Base-by-base conservation (phyloP, 169 alveolate species). In the Hepatocystis sp. region DNA sequence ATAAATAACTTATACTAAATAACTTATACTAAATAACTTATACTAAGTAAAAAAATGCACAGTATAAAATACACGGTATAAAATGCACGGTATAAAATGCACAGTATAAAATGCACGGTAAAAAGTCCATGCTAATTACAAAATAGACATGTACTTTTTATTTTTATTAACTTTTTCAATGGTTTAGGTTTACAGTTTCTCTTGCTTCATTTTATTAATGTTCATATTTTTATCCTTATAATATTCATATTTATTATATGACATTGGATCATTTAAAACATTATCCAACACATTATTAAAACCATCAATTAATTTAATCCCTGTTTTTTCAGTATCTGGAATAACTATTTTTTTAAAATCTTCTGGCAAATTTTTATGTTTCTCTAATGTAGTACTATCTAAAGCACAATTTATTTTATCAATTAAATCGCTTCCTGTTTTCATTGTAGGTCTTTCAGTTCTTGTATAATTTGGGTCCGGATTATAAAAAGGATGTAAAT, bases 381-480 rank as follows among this genome's bases (percentile, higher is more conserved):
- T 78, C 61, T 78, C 88, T 60, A 78, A 64, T 11, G 81, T 61
- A 40, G 84, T 44, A 7, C 84, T 61, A 39, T 78, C 88, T 23
- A 78, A 39, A 13, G 88, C 81, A 15, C 56, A 61, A 61, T 78
- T 78, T 10, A 78, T 61, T 46, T 78, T 78, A 25, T 78, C 88
- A 13, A 78, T 17, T 13, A 78, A n/a, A 60, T 34, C 47, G 27
- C 49, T 60, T 60, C 88, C 88, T 11, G 88, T 78, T 49, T 78
- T 58, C 17, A 78, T 60, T 21, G 88, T 78, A 30, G 88, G 88
- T 39, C 88, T 32, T 61, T 78, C 88, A 28, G 34, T 28, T 61
- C 88, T 78, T 13, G 88, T n/a, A 39, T 78, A 78, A 25, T 10
- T n/a, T 4, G 78, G 88, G 23, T 78, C 88, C n/a, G 88, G 88